Evolutionary conservation across 2,329 filamentous ascomycete species (phyloP).

Genomic region (Colletotrichum sp.): DNA sequence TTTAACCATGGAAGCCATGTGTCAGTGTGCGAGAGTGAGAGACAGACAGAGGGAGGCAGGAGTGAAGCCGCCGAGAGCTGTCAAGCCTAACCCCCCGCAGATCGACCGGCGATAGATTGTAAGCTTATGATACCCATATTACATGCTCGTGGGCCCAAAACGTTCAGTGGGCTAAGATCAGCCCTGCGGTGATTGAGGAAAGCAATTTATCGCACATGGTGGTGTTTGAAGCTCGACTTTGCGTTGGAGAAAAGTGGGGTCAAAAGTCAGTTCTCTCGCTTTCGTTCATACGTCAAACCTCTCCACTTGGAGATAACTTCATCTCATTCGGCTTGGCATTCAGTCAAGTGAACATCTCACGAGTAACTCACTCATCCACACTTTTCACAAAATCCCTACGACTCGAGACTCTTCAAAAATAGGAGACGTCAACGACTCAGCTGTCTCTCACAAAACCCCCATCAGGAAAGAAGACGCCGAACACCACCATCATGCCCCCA

Average conservation of each 20-base stretch:
- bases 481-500: slow-evolving; percentile 44
- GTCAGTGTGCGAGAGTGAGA: neutral
- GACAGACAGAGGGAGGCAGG: neutral
- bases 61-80: neutral
- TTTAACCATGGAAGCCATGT: neutral
- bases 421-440: neutral
- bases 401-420: neutral
- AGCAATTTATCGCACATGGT: slow-evolving; percentile 3
- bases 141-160: neutral
- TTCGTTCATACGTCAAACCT: neutral
- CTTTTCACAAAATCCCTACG: neutral
- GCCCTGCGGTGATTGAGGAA: slow-evolving; percentile 5
- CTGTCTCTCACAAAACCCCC: neutral
- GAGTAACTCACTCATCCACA: neutral
- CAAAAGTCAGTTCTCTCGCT: neutral
- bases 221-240: slow-evolving; percentile 10
- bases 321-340: neutral
- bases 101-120: neutral
- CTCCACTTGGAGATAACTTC: slow-evolving; percentile 15
- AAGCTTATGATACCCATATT: slow-evolving; percentile 14
- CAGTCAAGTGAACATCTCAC: neutral
- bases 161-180: neutral
- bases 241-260: slow-evolving; percentile 15
- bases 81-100: neutral
- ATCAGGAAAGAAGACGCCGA: neutral